phyloP scores from a whole-genome alignment of 139 green algal genomes.

The Micractinium conductrix region DNA sequence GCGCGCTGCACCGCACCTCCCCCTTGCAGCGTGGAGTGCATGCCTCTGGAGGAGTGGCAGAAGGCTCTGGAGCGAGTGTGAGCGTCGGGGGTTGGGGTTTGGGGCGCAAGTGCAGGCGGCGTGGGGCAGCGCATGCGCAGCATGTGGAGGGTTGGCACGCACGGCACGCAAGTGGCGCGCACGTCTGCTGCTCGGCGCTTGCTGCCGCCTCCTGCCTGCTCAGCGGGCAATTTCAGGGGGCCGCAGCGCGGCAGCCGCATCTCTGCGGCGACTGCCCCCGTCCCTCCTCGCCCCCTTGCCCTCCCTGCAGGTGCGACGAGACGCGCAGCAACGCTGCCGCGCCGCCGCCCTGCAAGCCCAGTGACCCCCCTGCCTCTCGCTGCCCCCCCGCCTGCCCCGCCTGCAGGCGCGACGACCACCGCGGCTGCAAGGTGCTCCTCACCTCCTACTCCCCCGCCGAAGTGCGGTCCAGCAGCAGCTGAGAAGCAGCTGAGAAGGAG shows the following conservation, averaged over 20 bases:
- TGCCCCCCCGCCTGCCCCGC: background rate
- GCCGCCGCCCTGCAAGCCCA: background rate
- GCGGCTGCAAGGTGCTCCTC: constrained; percentile 38
- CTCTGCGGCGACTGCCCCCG: too few species aligned
- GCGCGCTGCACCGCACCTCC: background rate
- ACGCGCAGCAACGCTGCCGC: too few species aligned
- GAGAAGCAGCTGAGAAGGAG: too few species aligned
- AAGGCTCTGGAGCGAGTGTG: constrained; percentile 34
- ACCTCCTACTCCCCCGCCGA: constrained; percentile 40
- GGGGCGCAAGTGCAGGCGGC: too few species aligned
- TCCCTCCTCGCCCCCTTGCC: too few species aligned
- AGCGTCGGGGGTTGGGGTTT: background rate
- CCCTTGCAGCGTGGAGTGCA: constrained; percentile 30
- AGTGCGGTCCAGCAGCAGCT: background rate
- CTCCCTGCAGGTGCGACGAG: too few species aligned
- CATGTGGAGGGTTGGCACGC: too few species aligned
- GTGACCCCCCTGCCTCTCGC: background rate
- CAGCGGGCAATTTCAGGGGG: too few species aligned
- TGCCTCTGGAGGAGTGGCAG: constrained; percentile 44
- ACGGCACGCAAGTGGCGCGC: too few species aligned
- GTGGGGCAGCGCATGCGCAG: background rate
- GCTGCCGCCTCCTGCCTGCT: too few species aligned
- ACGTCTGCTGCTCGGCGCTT: too few species aligned
- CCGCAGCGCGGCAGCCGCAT: too few species aligned
- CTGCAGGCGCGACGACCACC: constrained; percentile 14